phyloP scores from a whole-genome alignment of 345 rosid species.

The Gossypium thurberi region DNA sequence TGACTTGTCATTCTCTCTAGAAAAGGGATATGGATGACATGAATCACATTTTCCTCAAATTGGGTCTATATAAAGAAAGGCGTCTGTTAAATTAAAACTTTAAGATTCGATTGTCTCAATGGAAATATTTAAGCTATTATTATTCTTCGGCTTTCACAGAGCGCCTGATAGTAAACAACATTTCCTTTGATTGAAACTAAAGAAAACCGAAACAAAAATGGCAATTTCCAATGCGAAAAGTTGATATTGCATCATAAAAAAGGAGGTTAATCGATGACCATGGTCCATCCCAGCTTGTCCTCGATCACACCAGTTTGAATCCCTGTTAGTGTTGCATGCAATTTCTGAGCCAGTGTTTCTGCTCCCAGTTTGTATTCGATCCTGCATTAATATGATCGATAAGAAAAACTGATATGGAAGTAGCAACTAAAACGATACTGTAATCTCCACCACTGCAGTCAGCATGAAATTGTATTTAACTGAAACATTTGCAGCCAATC shows the following conservation, averaged over 20 bases:
- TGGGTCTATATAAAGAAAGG: no score
- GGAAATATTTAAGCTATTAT: background rate
- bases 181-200: background rate
- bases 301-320: conserved; percentile 37
- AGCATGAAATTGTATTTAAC: background rate
- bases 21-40: no score
- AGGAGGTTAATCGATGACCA: conserved; percentile 21
- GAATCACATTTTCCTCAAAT: no score
- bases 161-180: background rate
- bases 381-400: conserved; percentile 1
- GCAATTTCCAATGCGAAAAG: no score
- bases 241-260: background rate
- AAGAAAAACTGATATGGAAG: background rate
- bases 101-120: background rate
- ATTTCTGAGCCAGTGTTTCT: conserved; percentile 18
- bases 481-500: background rate
- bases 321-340: conserved; percentile 23
- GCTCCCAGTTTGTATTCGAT: conserved; percentile 24
- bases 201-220: background rate
- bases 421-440: background rate
- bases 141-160: background rate
- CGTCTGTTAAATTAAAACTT: background rate
- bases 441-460: background rate
- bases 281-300: conserved; percentile 38
- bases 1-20: no score